Percentiles rank a stretch among this genome's conserved stretches.
These are phyloP conservation scores for Neurospora africana DNA, from an alignment of 495 filamentous ascomycete genomes.

Conservation along the genomic window DNA sequence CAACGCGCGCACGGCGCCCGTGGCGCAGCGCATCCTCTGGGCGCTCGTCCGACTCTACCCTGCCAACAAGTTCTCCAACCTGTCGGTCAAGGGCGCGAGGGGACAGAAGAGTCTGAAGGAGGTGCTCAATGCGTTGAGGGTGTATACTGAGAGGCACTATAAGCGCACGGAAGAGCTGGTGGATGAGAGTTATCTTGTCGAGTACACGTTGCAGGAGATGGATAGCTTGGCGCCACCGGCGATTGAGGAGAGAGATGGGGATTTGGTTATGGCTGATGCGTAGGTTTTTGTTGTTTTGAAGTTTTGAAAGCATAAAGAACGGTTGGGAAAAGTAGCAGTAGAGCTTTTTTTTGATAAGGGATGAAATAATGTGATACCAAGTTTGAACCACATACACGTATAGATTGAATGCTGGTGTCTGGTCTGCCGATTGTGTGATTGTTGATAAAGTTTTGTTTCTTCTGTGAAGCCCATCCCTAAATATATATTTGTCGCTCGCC, in stretches of 20 bases:
- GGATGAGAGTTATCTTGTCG: conserved; percentile 91
- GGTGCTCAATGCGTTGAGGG: conserved; percentile 67
- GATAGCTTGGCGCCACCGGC: conserved; percentile 50
- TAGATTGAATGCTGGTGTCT: neutral
- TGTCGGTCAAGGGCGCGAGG: conserved; percentile 51
- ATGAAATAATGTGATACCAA: neutral
- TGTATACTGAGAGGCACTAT: conserved; percentile 89
- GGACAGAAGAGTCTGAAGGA: conserved; percentile 63
- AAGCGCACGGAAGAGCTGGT: conserved; percentile 73
- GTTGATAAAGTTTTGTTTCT: neutral
- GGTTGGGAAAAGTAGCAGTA: neutral
- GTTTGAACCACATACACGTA: neutral
- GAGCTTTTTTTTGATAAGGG: neutral
- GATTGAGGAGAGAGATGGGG: conserved; percentile 22
- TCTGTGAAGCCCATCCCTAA: neutral
- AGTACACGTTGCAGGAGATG: conserved; percentile 91
- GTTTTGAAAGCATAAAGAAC: neutral
- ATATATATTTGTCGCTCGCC: neutral
- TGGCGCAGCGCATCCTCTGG: conserved; percentile 79
- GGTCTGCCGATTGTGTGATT: neutral
- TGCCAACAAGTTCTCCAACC: conserved; percentile 49
- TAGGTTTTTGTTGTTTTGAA: conserved; percentile 4
- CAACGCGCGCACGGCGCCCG: conserved; percentile 72
- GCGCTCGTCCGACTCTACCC: conserved; percentile 70
- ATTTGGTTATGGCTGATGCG: conserved; percentile 33